Percentiles rank a stretch among this genome's conserved stretches.
phyloP scores from a whole-genome alignment of 2,329 filamentous ascomycete genomes.

The Pyrenophora tritici-repentis region DNA sequence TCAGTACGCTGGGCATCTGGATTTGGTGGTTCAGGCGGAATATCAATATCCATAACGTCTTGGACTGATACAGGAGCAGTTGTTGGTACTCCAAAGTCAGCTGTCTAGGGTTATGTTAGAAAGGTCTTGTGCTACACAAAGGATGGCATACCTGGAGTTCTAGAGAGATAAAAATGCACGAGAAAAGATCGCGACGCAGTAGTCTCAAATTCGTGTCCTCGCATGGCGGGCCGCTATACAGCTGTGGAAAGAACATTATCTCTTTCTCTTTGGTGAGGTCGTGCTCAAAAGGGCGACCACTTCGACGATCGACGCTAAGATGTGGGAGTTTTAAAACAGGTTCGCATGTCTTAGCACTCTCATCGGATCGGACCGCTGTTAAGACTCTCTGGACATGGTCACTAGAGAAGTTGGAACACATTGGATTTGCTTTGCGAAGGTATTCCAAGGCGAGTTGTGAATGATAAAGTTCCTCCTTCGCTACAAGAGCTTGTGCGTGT shows the following conservation, averaged over 20 bases:
- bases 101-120: constrained; percentile 5
- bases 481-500: constrained; percentile 6
- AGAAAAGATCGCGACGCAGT: constrained; percentile 12
- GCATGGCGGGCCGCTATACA: constrained; percentile 6
- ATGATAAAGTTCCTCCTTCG: constrained; percentile 7
- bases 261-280: constrained; percentile 15
- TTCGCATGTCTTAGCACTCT: constrained; percentile 1
- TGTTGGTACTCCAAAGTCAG: constrained; percentile 9
- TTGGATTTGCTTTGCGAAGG: constrained; percentile 16
- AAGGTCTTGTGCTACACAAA: constrained; percentile 5
- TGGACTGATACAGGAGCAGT: constrained; percentile 1
- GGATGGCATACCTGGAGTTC: constrained; percentile 2
- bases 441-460: constrained; percentile 15
- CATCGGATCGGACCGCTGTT: not conserved
- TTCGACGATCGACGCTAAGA: constrained; percentile 2
- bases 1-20: constrained; percentile 7
- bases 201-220: constrained; percentile 7
- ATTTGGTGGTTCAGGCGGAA: not conserved
- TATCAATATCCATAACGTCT: constrained; percentile 8
- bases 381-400: constrained; percentile 7
- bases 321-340: not conserved
- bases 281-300: constrained; percentile 11
- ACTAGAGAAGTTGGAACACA: constrained; percentile 6
- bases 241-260: constrained; percentile 10
- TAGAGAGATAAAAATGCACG: constrained; percentile 12